phyloP scores from a whole-genome alignment of 2,329 filamentous ascomycete genomes.

The Fusarium fracticaudum region DNA sequence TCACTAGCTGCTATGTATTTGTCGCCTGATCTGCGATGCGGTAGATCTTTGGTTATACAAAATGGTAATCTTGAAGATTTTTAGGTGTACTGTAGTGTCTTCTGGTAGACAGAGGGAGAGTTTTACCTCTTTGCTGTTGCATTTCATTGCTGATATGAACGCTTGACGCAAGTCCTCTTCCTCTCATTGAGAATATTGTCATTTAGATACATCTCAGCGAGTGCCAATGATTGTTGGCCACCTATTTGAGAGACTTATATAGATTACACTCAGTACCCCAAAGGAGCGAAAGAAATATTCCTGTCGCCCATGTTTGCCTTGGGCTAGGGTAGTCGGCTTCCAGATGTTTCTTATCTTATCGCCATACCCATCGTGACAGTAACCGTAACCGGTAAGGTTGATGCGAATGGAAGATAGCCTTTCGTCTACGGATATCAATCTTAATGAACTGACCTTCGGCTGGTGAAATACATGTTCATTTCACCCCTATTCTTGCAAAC shows the following conservation, averaged over 20 bases:
- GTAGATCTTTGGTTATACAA: neutral
- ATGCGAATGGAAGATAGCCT: neutral
- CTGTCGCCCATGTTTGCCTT: too few species aligned
- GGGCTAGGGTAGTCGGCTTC: neutral
- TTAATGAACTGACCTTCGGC: neutral
- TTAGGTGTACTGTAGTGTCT: fast-evolving
- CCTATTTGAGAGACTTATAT: neutral
- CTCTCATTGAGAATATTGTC: too few species aligned
- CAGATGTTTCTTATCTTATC: neutral
- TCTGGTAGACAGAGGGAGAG: too few species aligned
- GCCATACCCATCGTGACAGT: neutral
- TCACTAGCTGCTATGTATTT: neutral
- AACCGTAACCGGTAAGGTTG: neutral
- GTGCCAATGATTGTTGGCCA: too few species aligned
- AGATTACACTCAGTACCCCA: neutral
- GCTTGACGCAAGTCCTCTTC: too few species aligned
- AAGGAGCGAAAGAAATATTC: neutral
- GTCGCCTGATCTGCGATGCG: neutral
- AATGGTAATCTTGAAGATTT: neutral
- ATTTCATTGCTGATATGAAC: too few species aligned
- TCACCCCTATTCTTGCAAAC: neutral
- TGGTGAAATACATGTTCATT: neutral
- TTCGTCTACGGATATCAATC: neutral
- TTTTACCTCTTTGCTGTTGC: too few species aligned
- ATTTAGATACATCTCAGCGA: too few species aligned